Conservation (phyloP, 257 asterid genomes). For the Plectranthus barbatus region DNA sequence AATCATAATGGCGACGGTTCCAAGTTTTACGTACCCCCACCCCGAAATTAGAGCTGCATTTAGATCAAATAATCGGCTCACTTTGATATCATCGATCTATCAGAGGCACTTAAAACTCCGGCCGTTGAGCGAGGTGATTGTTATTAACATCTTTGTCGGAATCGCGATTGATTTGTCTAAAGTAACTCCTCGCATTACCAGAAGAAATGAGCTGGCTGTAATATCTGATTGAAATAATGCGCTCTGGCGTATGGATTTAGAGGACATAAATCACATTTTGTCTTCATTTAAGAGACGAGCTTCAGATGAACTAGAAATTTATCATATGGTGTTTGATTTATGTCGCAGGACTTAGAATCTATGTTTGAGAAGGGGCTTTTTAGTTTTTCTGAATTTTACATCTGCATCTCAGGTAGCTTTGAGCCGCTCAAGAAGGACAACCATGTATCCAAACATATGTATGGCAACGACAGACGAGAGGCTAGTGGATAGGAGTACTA, state of each 20-base stretch:
- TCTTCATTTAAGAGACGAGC: neutral
- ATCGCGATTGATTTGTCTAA: slow-evolving; percentile 1
- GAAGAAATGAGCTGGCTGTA: neutral
- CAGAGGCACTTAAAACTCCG: slow-evolving; percentile 8
- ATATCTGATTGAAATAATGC: neutral
- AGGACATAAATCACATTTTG: neutral
- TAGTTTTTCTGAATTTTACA: neutral
- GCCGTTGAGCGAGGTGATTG: slow-evolving; percentile 29
- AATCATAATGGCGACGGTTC: slow-evolving; percentile 38
- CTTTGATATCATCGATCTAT: slow-evolving; percentile 12
- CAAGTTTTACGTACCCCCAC: slow-evolving; percentile 38
- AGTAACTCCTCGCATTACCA: neutral
- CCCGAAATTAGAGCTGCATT: slow-evolving; percentile 35
- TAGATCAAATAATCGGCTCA: slow-evolving; percentile 16
- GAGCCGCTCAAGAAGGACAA: slow-evolving; percentile 25
- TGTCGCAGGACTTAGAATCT: neutral
- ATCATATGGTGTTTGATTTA: neutral
- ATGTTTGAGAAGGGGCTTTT: neutral
- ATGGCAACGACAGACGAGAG: slow-evolving; percentile 59
- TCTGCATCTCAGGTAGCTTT: slow-evolving; percentile 30
- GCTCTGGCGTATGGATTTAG: neutral
- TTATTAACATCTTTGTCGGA: neutral
- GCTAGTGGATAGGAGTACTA: slow-evolving; percentile 22
- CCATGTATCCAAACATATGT: slow-evolving; percentile 27
- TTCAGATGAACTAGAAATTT: neutral